phyloP scores from a whole-genome alignment of 768 basidiomycete genomes.

The Paxillus ammoniavirescens region DNA sequence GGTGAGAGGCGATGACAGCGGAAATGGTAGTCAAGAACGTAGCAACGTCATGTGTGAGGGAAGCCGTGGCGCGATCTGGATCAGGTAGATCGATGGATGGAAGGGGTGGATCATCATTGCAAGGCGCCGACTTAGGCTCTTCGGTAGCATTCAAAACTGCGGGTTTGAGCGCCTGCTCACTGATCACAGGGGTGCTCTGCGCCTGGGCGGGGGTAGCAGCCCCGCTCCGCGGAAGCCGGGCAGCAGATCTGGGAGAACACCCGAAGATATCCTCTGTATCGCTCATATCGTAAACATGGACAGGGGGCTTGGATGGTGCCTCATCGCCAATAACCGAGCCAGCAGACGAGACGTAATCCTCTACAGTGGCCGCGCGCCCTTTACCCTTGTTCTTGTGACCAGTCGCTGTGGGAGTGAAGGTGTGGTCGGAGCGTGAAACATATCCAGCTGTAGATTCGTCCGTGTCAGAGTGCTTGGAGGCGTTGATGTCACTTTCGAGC shows the following conservation, averaged over 20 bases:
- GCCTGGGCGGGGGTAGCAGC: conserved; percentile 33
- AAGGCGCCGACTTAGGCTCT: conserved; percentile 11
- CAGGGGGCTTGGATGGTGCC: conserved; percentile 52
- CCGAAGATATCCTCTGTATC: conserved; percentile 26
- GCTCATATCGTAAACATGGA: conserved; percentile 54
- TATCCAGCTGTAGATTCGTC: conserved; percentile 35
- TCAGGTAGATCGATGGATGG: conserved; percentile 41
- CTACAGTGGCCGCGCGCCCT: conserved; percentile 25
- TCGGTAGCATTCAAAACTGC: conserved; percentile 5
- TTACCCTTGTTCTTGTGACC: conserved; percentile 52
- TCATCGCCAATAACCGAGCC: conserved; percentile 42
- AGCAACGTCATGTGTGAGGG: conserved; percentile 65
- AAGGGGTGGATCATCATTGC: conserved; percentile 47
- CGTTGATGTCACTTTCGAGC: conserved; percentile 41
- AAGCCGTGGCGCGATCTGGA: conserved; percentile 32
- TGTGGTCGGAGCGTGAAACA: conserved; percentile 23
- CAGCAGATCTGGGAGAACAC: conserved; percentile 13
- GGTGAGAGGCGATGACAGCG: conserved; percentile 58
- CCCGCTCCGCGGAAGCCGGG: conserved; percentile 18
- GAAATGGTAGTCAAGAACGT: conserved; percentile 55
- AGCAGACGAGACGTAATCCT: conserved; percentile 38
- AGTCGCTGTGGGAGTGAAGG: conserved; percentile 11
- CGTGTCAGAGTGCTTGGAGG: conserved; percentile 28
- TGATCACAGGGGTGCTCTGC: conserved; percentile 41
- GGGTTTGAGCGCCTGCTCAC: conserved; percentile 20